Conservation (phyloP, 2,329 filamentous ascomycete species). For the Colletotrichum sp. region DNA sequence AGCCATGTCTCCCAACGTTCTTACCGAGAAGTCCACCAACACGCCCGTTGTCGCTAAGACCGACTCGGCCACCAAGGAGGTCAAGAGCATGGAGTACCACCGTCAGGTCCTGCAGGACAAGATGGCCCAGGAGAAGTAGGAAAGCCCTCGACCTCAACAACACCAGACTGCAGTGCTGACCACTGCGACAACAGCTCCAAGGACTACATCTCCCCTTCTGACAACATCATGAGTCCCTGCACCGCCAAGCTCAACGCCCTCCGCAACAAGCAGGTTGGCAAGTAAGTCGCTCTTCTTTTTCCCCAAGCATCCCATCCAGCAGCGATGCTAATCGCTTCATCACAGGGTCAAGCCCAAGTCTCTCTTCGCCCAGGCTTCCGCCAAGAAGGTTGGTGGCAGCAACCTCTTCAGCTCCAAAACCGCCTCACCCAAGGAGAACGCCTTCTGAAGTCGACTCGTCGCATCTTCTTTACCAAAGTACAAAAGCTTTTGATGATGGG, state of each 20-base stretch:
- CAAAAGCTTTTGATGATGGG: conserved; percentile 16
- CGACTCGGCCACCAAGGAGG: conserved; percentile 44
- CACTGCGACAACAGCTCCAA: conserved; percentile 37
- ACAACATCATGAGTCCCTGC: conserved; percentile 87
- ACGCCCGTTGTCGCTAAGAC: conserved; percentile 43
- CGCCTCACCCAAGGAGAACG: conserved; percentile 14
- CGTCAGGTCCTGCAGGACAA: conserved; percentile 77
- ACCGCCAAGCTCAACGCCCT: conserved; percentile 82
- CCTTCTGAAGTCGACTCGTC: neutral
- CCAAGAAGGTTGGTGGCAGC: conserved; percentile 60
- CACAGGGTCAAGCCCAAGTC: conserved; percentile 69
- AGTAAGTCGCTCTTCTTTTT: conserved; percentile 56
- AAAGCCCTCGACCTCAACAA: neutral
- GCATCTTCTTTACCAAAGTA: conserved; percentile 16
- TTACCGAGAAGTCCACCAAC: conserved; percentile 72
- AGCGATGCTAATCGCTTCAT: neutral
- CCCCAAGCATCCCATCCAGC: neutral
- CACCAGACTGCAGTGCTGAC: conserved; percentile 6
- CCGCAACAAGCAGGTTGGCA: conserved; percentile 80
- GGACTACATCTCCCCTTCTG: conserved; percentile 82
- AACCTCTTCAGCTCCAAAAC: conserved; percentile 31
- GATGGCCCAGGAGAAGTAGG: conserved; percentile 69
- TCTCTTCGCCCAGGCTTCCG: conserved; percentile 69
- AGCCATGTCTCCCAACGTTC: conserved; percentile 64
- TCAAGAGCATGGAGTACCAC: conserved; percentile 79